These are phyloP conservation scores for Yamadazyma dushanensis DNA, from an alignment of 1,139 yeast genomes.

Conservation along the genomic window DNA sequence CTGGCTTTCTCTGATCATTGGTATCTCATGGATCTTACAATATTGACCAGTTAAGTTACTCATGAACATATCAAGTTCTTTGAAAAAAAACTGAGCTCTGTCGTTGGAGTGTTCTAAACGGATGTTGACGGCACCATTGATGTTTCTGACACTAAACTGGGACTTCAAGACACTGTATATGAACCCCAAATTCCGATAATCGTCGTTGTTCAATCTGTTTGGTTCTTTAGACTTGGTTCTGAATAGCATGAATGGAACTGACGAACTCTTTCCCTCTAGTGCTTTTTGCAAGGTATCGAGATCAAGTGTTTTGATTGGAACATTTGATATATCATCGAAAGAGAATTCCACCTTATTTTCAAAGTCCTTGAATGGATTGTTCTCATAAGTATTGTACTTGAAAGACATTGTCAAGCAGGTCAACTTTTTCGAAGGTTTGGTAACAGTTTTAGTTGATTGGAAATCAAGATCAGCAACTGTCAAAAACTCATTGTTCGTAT, in stretches of 20 bases:
- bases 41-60: constrained; percentile 27
- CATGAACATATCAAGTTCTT: constrained; percentile 28
- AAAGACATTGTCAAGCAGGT: constrained; percentile 42
- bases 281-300: constrained; percentile 25
- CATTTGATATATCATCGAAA: constrained; percentile 28
- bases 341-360: constrained; percentile 24
- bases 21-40: constrained; percentile 26
- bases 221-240: constrained; percentile 7
- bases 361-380: constrained; percentile 33
- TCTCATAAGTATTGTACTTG: constrained; percentile 32
- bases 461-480: constrained; percentile 12
- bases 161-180: constrained; percentile 32
- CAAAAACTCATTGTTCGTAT: constrained; percentile 6
- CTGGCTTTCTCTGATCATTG: constrained; percentile 26
- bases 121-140: constrained; percentile 27
- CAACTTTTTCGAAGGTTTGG: background rate
- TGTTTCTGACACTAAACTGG: constrained; percentile 33
- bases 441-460: constrained; percentile 1
- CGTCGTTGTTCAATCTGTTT: constrained; percentile 19
- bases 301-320: constrained; percentile 20
- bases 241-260: constrained; percentile 32
- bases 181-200: constrained; percentile 35
- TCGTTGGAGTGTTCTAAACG: constrained; percentile 1
- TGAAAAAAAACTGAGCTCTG: constrained; percentile 21
- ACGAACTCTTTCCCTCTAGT: constrained; percentile 28